Conservation (phyloP, 2,329 filamentous ascomycete species). For the Epichloe elymi region DNA sequence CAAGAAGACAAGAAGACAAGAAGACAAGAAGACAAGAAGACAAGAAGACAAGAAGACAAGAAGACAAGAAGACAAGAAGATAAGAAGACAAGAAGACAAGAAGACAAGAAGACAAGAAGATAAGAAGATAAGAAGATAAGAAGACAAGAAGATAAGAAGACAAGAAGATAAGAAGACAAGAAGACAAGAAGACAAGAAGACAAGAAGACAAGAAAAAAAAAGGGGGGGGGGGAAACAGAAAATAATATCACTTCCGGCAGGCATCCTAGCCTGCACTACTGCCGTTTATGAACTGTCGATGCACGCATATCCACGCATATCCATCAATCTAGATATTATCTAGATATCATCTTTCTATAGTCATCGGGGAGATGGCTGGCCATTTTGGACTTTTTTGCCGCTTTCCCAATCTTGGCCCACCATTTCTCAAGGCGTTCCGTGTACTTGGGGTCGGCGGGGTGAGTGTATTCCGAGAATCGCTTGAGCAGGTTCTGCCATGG, state of each 20-base stretch:
- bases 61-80: not conserved
- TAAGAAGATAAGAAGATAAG: too few relatives aligned
- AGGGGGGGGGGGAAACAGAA: too few relatives aligned
- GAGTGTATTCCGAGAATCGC: slow-evolving; percentile 14
- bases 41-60: too few relatives aligned
- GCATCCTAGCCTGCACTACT: not conserved
- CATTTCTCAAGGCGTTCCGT: slow-evolving; percentile 17
- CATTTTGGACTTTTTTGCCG: slow-evolving; percentile 22
- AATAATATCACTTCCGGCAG: not conserved
- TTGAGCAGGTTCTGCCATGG: slow-evolving; percentile 18
- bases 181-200: not conserved
- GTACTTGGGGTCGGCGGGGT: slow-evolving; percentile 17
- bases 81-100: not conserved
- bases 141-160: not conserved
- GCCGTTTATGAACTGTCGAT: not conserved
- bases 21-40: too few relatives aligned
- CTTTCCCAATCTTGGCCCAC: slow-evolving; percentile 21
- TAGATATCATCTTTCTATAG: slow-evolving; percentile 19
- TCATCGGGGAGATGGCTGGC: slow-evolving; percentile 21
- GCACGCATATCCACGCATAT: not conserved
- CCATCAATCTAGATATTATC: too few relatives aligned
- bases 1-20: not conserved
- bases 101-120: not conserved
- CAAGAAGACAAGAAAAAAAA: not conserved
- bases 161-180: not conserved